Base-by-base conservation (phyloP, 1,139 yeast genomes). In the Taphrina wiesneri region DNA sequence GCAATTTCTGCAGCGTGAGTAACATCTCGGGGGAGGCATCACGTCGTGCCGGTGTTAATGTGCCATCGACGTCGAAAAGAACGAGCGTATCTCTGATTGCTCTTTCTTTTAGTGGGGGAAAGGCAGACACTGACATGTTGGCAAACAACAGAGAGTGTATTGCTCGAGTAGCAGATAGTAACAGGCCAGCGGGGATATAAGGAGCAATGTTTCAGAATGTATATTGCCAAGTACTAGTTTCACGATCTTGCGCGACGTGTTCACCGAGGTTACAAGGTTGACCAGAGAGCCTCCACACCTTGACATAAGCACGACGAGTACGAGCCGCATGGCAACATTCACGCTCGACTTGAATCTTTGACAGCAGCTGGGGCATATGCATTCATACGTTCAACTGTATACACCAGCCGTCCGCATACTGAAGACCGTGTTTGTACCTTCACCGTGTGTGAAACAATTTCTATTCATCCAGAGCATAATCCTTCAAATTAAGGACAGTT, bases 21-120 rank as follows among this genome's bases (percentile, higher is more conserved):
- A 81, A 84, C 87, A 93, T 88, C 78, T 91, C 96, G 66, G 85
- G 88, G 59, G 96, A 86, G 74, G 90, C 80, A 65, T 75, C 79
- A 77, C 89, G 85, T 82, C 99, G 89, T 69, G 99, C 98, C 72
- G 98, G 99, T 56, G 99, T 93, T 78, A 93, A 84, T 68, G 99
- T 93, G 72, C 98, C 99, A 77, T 93, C 99, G 72, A 93, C 99
- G 75, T 93, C 99, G 79, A 93, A 93, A 70, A 93, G 85, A 71
- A 90, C 96, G 56, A 79, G 74, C 56, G 80, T 79, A 68, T 77
- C 75, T 63, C 77, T 75, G 67, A 70, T 69, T 57, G 75, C 74
- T 61, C 81, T 76, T 63, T 78, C 74, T 43, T 74, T 68, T 64
- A 79, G 72, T 41, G 77, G 75, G 41, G 67, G 68, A 45, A 69